A percentile compares a stretch with the other conserved stretches of the same genome.
Evolutionary conservation across 2,329 filamentous ascomycete species (phyloP).

Genomic region (Alternaria gaisen): DNA sequence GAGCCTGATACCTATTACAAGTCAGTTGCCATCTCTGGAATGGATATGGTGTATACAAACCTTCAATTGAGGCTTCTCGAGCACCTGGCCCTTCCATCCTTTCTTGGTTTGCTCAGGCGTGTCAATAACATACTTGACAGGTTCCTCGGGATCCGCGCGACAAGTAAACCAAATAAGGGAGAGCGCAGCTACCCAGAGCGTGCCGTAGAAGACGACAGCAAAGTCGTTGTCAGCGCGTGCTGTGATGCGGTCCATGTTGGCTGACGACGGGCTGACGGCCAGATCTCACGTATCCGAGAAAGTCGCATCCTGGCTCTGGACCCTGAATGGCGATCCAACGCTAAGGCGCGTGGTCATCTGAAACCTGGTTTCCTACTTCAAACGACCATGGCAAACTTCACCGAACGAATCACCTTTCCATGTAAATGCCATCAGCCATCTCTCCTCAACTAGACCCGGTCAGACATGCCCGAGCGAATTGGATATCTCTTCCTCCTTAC

Average conservation of each 20-base stretch:
- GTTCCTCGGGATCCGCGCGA: conserved; percentile 50
- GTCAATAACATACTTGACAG: conserved; percentile 68
- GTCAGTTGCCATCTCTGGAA: conserved; percentile 11
- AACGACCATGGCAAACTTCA: neutral
- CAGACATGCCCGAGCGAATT: conserved; percentile 13
- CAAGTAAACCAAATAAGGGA: conserved; percentile 35
- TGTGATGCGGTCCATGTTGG: conserved; percentile 39
- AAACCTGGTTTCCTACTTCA: conserved; percentile 1
- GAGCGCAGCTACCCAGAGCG: conserved; percentile 34
- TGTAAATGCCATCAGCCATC: neutral
- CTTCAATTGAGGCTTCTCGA: conserved; percentile 70
- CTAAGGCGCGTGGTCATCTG: conserved; percentile 31
- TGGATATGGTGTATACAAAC: conserved; percentile 38
- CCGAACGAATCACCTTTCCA: conserved; percentile 11
- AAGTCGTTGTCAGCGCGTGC: conserved; percentile 37
- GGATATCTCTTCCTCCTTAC: neutral
- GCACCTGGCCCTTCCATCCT: conserved; percentile 63
- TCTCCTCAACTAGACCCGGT: neutral
- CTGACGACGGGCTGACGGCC: conserved; percentile 10
- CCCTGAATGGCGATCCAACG: conserved; percentile 12
- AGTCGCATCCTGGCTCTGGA: conserved; percentile 9
- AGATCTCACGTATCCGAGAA: conserved; percentile 13
- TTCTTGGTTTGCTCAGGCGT: conserved; percentile 67
- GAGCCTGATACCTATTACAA: conserved; percentile 64
- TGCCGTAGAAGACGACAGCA: conserved; percentile 26